phyloP scores from a whole-genome alignment of 2,329 filamentous ascomycete genomes.

The Pseudopyrenochaeta lycopersici region DNA sequence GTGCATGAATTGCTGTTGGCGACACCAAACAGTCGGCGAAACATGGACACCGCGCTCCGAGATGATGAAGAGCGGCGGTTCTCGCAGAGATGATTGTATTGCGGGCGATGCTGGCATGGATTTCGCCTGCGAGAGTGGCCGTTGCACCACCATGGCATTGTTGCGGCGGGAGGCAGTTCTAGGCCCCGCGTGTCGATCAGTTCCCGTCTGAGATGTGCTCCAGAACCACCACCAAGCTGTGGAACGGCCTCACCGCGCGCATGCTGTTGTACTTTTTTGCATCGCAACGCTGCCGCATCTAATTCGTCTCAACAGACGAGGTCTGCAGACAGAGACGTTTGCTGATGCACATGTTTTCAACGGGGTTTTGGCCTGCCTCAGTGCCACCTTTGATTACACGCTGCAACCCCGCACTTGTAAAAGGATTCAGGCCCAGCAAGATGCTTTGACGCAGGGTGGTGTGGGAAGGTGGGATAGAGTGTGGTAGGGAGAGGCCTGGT shows the following conservation, averaged over 20 bases:
- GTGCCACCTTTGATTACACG: no score
- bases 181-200: conserved; percentile 19
- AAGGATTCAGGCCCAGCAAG: no score
- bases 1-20: conserved; percentile 7
- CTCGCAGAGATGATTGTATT: neutral
- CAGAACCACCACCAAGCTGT: conserved; percentile 7
- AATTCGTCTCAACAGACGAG: conserved; percentile 8
- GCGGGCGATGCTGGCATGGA: conserved; percentile 6
- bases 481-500: neutral
- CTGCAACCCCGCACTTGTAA: no score
- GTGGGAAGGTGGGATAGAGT: neutral
- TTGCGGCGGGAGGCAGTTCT: conserved; percentile 5
- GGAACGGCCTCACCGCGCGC: conserved; percentile 14
- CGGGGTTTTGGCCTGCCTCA: no score
- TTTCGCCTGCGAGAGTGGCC: conserved; percentile 9
- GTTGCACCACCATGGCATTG: conserved; percentile 24
- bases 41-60: conserved; percentile 32
- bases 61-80: conserved; percentile 21
- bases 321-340: neutral
- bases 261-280: conserved; percentile 8
- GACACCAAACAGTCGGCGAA: conserved; percentile 34
- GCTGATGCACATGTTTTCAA: no score
- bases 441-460: neutral
- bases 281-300: conserved; percentile 14
- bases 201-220: conserved; percentile 22